Base-by-base conservation (phyloP, 2,329 filamentous ascomycete genomes). In the Fusarium coicis region DNA sequence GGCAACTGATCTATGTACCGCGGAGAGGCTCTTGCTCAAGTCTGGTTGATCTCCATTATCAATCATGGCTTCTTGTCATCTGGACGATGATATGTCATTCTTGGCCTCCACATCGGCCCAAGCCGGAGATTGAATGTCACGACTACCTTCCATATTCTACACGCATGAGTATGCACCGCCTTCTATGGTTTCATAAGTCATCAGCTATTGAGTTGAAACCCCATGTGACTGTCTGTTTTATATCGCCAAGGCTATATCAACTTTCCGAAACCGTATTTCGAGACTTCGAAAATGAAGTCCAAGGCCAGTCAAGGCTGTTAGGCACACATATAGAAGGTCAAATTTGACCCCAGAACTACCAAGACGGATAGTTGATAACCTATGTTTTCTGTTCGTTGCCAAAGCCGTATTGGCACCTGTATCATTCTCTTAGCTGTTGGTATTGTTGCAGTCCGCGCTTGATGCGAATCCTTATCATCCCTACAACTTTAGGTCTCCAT, bases 191-290 rank as follows among this genome's bases (percentile, higher is more conserved):
- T 57, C 54, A 57, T 30, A 49, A n/a, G 18, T n/a, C 15, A 50
- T 50, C 19, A 30, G 9, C 23, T n/a, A 18, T 19, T 28, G 15
- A 12, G 14, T 57, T 14, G 50, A 26, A 26, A 47, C 54, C n/a
- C 30, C 30, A 49, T 57, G 23, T 50, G 54, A 28, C 14, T 28
- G 26, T n/a, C 43, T 57, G 23, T 54, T 39, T 28, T 28, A 40
- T 54, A 23, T 40, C 39, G 40, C 23, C 23, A 28, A 36, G 54
- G 42, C 42, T n/a, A 36, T 57, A 37, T 36, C 32, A 37, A 57
- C 50, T 50, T 49, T 57, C 30, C 54, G 54, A 57, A 57, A 57
- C 54, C 40, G 54, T 49, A 57, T 57, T 34, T 57, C n/a, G 54
- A 57, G 30, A 34, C 54, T 57, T 47, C 10, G 18, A 57, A 53